Evolutionary conservation across 768 basidiomycete genomes (phyloP).

Genomic region (Podaxis sp.): DNA sequence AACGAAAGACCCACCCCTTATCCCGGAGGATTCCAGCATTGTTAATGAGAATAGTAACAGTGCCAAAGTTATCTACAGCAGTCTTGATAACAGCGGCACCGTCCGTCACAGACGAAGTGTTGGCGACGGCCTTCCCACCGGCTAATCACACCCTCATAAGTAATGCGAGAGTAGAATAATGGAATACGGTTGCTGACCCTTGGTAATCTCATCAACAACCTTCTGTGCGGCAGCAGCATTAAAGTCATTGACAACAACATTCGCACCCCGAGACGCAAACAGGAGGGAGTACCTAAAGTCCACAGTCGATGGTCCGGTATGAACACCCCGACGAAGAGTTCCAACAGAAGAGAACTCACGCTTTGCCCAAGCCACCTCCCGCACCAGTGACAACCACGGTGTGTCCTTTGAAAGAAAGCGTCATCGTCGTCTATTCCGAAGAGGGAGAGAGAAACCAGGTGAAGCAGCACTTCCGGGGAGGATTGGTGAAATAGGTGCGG

Average conservation of each 20-base stretch:
- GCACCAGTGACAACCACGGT: constrained; percentile 96
- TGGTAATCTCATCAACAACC: constrained; percentile 86
- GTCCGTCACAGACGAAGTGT: constrained; percentile 84
- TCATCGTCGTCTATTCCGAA: constrained; percentile 33
- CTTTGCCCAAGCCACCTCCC: constrained; percentile 90
- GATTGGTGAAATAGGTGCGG: neutral
- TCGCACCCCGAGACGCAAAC: constrained; percentile 92
- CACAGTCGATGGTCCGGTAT: constrained; percentile 2
- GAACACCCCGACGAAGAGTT: constrained; percentile 7
- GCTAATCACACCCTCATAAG: constrained; percentile 41
- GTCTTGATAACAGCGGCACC: constrained; percentile 84
- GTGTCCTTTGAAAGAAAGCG: constrained; percentile 80
- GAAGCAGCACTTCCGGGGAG: neutral
- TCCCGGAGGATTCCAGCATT: constrained; percentile 92
- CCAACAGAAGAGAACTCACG: constrained; percentile 50
- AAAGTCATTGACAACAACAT: constrained; percentile 95
- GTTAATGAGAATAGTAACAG: constrained; percentile 87
- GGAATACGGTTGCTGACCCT: constrained; percentile 47
- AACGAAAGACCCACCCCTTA: constrained; percentile 53
- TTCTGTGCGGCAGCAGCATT: constrained; percentile 85
- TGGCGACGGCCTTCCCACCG: constrained; percentile 86
- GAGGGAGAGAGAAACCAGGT: neutral
- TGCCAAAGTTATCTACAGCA: constrained; percentile 83
- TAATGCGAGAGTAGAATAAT: neutral
- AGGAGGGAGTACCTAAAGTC: constrained; percentile 78